A percentile compares a stretch with the other conserved stretches of the same genome.
phyloP scores from a whole-genome alignment of 345 rosid genomes.

The Eucalyptus sp. region DNA sequence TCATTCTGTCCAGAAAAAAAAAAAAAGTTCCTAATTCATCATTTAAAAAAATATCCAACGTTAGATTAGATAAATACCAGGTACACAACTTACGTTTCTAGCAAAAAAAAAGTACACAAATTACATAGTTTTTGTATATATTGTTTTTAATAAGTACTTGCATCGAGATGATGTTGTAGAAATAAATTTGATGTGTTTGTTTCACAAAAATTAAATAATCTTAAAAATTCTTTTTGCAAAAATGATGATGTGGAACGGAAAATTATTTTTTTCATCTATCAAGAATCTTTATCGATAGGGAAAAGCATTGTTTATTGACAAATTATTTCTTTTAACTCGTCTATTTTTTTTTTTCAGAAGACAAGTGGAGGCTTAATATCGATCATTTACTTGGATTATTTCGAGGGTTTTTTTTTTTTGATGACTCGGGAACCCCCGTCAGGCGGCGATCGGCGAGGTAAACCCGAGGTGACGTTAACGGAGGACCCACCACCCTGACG shows the following conservation, averaged over 20 bases:
- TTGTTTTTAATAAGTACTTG: background rate
- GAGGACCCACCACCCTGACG: too few species aligned
- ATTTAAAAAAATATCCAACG: background rate
- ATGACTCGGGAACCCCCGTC: too few species aligned
- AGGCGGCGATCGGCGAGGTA: too few species aligned
- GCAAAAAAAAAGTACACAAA: background rate
- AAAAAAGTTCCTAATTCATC: background rate
- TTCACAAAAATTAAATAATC: background rate
- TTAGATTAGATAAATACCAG: background rate
- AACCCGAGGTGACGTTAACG: too few species aligned
- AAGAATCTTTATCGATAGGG: rapidly evolving
- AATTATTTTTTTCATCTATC: background rate
- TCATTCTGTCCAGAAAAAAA: background rate
- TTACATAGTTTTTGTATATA: background rate
- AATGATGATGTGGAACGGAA: too few species aligned
- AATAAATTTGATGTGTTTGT: background rate
- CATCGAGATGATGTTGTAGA: background rate
- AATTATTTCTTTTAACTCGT: background rate
- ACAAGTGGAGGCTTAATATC: too few species aligned
- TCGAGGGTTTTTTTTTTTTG: too few species aligned
- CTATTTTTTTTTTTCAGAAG: too few species aligned
- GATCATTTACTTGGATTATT: too few species aligned
- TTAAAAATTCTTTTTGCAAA: background rate
- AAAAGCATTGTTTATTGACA: rapidly evolving
- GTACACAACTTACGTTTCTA: background rate